Evolutionary conservation across 2,329 filamentous ascomycete species (phyloP), one percentile per base, ranked within the genome.

Genomic region (Beauveria sp.): DNA sequence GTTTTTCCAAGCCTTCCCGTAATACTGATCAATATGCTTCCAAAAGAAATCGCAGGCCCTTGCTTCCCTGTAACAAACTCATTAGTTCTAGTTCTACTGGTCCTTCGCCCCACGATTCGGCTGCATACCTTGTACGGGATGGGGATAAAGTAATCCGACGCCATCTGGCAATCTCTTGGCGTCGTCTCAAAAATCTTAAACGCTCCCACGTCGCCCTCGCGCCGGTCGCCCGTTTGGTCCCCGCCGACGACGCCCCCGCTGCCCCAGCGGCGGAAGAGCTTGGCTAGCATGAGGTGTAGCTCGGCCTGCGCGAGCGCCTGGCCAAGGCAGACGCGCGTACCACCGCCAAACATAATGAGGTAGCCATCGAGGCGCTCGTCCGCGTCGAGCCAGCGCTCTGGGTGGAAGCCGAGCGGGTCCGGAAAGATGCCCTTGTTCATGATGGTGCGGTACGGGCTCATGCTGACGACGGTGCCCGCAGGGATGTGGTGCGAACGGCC

Each of bases 251-350:
- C 65, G 34, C 72, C 73, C 9, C 63, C 69, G 22, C 71, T 69
- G 57, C 73, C 74, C 72, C 73, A 76, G 47, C 69, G 66, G 20
- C 73, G 70, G 64, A 76, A 76, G 3, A 77, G 64, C 61, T 71
- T 72, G 51, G 73, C 72, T 5, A 76, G 66, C 61, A 69, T 68
- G 22, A 75, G 67, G 44, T 73, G 69, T n/a, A 77, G 64, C 64
- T 77, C 75, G 0, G 73, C 72, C 34, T 72, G 68, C 2, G 74
- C 75, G 5, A 77, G 69, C 37, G 72, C 70, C 67, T 73, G 70
- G 30, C 75, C 75, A 28, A 76, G 62, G 56, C 74, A 76, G 34
- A 67, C 64, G 10, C 75, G 70, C 7, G 68, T 69, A 47, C 75
- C 75, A 16, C 69, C 70, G 48, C 70, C 72, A 59, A 74, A 75